These are phyloP conservation scores for Jacaranda mimosifolia DNA, from an alignment of 257 asterid species.

Conservation along the genomic window DNA sequence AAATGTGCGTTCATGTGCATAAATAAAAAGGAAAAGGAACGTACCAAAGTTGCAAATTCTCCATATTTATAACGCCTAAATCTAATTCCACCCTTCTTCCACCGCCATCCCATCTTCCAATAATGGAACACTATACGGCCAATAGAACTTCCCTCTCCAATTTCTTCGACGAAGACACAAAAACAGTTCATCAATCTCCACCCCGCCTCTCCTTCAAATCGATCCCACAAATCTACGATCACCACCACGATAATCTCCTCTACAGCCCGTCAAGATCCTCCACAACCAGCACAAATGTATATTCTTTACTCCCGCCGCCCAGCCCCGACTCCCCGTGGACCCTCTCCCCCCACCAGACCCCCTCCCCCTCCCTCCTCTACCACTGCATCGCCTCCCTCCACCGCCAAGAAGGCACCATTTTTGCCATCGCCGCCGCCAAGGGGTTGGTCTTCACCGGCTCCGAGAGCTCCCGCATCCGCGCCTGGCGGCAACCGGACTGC, in stretches of 20 bases:
- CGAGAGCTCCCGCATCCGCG: conserved; percentile 74
- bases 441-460: conserved; percentile 90
- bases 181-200: conserved; percentile 45
- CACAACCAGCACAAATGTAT: conserved; percentile 39
- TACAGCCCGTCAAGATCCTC: conserved; percentile 73
- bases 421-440: conserved; percentile 62
- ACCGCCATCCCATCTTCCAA: not conserved
- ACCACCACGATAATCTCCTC: conserved; percentile 56
- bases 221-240: conserved; percentile 43
- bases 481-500: conserved; percentile 91
- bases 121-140: conserved; percentile 60
- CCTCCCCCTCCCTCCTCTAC: conserved; percentile 80
- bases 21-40: not conserved
- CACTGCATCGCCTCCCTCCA: conserved; percentile 91
- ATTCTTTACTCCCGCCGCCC: conserved; percentile 64
- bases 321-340: conserved; percentile 89
- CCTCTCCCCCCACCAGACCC: conserved; percentile 85
- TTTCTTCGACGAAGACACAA: conserved; percentile 46
- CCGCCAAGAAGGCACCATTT: conserved; percentile 86
- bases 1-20: too few relatives aligned
- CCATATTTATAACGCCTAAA: not conserved
- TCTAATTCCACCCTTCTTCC: not conserved
- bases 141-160: conserved; percentile 48
- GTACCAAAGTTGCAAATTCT: not conserved
- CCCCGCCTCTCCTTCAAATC: conserved; percentile 56